Conservation (phyloP, 306 rosid species). For the Quercus rubra region DNA sequence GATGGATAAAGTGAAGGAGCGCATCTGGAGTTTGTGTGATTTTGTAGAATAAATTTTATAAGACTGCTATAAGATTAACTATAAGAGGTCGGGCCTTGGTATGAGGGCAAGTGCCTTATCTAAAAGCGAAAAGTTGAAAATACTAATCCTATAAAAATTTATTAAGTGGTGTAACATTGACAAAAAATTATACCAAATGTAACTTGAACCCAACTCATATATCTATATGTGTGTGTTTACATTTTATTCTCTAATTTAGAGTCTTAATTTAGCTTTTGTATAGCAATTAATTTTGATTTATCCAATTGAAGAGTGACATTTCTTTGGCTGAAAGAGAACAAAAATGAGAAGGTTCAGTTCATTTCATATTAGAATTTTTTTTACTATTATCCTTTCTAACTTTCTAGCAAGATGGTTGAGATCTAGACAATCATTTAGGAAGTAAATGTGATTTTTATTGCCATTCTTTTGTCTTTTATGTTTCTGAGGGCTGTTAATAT, state of each 20-base stretch:
- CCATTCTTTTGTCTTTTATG: background rate
- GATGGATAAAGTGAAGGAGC: too few relatives aligned
- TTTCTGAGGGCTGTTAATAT: conserved; percentile 3
- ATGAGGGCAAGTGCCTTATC: too few relatives aligned
- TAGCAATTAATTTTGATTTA: background rate
- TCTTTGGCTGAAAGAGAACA: background rate
- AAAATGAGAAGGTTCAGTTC: background rate
- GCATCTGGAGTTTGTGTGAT: too few relatives aligned
- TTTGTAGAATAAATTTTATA: too few relatives aligned
- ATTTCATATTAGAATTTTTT: background rate
- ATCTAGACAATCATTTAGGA: background rate
- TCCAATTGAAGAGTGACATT: background rate
- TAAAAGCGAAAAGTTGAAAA: too few relatives aligned
- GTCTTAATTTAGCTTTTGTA: background rate
- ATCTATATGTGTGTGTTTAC: too few relatives aligned
- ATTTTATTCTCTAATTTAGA: background rate
- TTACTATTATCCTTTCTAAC: background rate
- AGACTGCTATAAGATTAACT: too few relatives aligned
- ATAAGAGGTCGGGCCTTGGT: too few relatives aligned
- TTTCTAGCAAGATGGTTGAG: background rate
- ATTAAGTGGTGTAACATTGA: too few relatives aligned
- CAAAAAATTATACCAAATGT: too few relatives aligned
- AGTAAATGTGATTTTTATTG: background rate
- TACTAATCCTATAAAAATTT: too few relatives aligned
- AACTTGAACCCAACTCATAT: too few relatives aligned